Conservation (phyloP, 148 eudicot species). For the Tetragonia tetragonoides region DNA sequence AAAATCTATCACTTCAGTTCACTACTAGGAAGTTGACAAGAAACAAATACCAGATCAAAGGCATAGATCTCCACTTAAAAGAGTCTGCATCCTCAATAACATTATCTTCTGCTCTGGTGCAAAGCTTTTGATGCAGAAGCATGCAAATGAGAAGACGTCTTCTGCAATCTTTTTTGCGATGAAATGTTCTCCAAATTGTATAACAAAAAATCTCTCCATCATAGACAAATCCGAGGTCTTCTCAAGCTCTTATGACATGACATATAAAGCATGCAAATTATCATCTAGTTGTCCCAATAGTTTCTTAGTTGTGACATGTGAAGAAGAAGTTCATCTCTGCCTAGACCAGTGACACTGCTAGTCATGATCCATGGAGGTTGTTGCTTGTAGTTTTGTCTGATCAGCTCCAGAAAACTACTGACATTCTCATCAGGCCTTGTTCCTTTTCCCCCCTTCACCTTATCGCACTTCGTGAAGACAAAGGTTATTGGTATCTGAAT, state of each 20-base stretch:
- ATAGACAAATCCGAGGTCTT: not conserved
- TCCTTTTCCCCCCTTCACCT: slow-evolving; percentile 70
- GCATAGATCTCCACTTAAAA: not conserved
- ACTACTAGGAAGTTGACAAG: not conserved
- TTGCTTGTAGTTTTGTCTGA: slow-evolving; percentile 49
- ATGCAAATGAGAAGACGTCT: not conserved
- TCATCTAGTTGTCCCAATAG: slow-evolving; percentile 67
- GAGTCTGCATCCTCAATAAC: not conserved
- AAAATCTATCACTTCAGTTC: not conserved
- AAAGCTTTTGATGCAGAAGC: not conserved
- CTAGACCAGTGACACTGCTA: slow-evolving; percentile 80
- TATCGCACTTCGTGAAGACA: slow-evolving; percentile 94
- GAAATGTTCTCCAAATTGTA: not conserved
- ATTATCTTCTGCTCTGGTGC: not conserved
- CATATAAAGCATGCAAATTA: not conserved
- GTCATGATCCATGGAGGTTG: slow-evolving; percentile 98
- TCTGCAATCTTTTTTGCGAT: not conserved
- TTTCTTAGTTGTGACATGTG: slow-evolving; percentile 97
- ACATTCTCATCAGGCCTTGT: slow-evolving; percentile 79
- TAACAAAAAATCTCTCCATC: not conserved
- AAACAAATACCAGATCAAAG: not conserved
- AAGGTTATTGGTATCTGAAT: slow-evolving; percentile 78
- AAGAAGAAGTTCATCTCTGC: slow-evolving; percentile 84
- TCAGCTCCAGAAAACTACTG: slow-evolving; percentile 57
- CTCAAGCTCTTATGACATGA: not conserved